Base-by-base conservation (phyloP, 1,284 basidiomycete genomes). In the Amylostereum areolatum region DNA sequence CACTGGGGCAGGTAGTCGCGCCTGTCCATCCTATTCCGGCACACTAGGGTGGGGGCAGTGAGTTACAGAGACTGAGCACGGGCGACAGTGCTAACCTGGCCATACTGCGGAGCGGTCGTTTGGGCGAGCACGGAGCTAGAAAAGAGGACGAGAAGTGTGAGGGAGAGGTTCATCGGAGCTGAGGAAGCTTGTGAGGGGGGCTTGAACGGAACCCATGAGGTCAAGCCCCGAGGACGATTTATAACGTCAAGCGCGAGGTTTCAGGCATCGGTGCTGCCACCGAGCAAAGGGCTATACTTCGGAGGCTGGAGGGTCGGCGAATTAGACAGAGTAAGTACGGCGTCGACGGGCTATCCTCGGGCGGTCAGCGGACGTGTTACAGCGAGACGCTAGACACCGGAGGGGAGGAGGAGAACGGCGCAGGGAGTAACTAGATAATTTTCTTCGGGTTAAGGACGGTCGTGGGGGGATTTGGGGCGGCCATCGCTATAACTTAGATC, bases 21-120 rank as follows among this genome's bases (percentile, higher is more conserved):
- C 78, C 78, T 6, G 70, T 67, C 75, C 75, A 81, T 4, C 74
- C 72, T 43, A 57, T 65, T 18, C 51, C 51, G 3, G 47, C 51
- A 30, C 51, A 51, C 50, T 47, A 30, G 10, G 5, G 5, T 18
- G 36, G 32, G 42, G 31, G 4, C 11, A 44, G n/a, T 30, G 24
- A 31, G 29, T 43, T 30, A 24, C 24, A 18, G 4, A 5, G 6
- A 24, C 3, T 25, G 74, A 73, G 51, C 72, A 76, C 69, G 74
- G 46, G 8, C 25, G 25, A 42, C 44, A 34, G 29, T 25, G 24
- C 31, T 54, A 40, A 65, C 66, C 59, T 69, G 66, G 5, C 64
- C 65, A 45, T 62, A 68, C 42, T 63, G 52, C 3, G 60, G 54
- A 3, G 64, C 60, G 7, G 63, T 58, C 9, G 56, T 40, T 51